phyloP scores from a whole-genome alignment of 345 rosid species.

The Eucalyptus camaldulensis region DNA sequence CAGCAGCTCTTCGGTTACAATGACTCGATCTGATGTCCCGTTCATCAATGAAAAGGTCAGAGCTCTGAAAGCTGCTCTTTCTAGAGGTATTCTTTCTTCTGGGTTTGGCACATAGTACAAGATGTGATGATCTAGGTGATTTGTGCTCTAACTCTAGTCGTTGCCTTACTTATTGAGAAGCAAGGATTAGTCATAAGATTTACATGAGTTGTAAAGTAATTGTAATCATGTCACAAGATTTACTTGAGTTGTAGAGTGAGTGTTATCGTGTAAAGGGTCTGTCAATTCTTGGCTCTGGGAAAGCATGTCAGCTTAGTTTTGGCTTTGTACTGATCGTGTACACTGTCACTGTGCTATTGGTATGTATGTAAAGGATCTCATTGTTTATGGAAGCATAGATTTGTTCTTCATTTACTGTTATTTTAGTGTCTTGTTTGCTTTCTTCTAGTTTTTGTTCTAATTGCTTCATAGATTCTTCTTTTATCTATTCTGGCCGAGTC shows the following conservation, averaged over 20 bases:
- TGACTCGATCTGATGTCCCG: neutral
- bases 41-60: neutral
- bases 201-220: neutral
- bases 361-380: neutral
- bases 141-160: neutral
- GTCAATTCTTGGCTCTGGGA: neutral
- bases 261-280: neutral
- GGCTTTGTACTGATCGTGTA: neutral
- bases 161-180: neutral
- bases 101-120: neutral
- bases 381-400: neutral
- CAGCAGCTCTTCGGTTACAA: neutral
- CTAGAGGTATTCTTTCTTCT: neutral
- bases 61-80: neutral
- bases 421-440: neutral
- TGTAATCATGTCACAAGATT: neutral
- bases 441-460: neutral
- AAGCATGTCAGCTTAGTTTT: neutral
- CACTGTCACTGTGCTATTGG: neutral
- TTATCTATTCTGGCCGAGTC: neutral
- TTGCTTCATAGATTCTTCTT: neutral
- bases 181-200: neutral
- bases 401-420: neutral
- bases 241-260: neutral
- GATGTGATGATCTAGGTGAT: neutral